A percentile compares a stretch with the other conserved stretches of the same genome.
Evolutionary conservation across 345 rosid species (phyloP).

Genomic region (Lagerstroemia speciosa): DNA sequence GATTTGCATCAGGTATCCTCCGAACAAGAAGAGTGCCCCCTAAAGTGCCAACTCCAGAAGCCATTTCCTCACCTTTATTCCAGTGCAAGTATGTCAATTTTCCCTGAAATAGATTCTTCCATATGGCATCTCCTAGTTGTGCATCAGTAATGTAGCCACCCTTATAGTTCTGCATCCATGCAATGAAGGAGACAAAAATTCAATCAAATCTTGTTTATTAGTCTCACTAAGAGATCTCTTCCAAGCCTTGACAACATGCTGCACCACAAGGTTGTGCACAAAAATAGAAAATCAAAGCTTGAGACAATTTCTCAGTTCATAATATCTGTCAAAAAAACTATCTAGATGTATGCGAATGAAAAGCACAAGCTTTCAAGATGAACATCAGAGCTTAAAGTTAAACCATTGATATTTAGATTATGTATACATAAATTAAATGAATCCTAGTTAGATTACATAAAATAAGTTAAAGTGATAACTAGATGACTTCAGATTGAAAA

Average conservation of each 20-base stretch:
- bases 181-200: constrained; percentile 10
- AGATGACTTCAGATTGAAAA: neutral
- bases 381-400: neutral
- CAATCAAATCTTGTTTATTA: neutral
- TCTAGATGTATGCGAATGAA: neutral
- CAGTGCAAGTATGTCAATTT: constrained; percentile 68
- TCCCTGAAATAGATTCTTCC: constrained; percentile 65
- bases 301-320: neutral
- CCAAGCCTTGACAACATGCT: neutral
- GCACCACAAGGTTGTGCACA: neutral
- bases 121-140: constrained; percentile 39
- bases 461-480: neutral
- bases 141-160: constrained; percentile 44
- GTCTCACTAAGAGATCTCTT: neutral
- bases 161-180: constrained; percentile 48
- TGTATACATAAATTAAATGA: too few species aligned
- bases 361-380: neutral
- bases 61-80: constrained; percentile 63
- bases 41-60: constrained; percentile 45
- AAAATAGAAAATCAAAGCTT: neutral
- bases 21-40: constrained; percentile 85
- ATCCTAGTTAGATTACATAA: neutral
- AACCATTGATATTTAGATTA: neutral
- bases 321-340: neutral
- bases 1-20: constrained; percentile 56